These are phyloP conservation scores for Fragosphaeria purpurea DNA, from an alignment of 2,329 filamentous ascomycete species.

Conservation along the genomic window DNA sequence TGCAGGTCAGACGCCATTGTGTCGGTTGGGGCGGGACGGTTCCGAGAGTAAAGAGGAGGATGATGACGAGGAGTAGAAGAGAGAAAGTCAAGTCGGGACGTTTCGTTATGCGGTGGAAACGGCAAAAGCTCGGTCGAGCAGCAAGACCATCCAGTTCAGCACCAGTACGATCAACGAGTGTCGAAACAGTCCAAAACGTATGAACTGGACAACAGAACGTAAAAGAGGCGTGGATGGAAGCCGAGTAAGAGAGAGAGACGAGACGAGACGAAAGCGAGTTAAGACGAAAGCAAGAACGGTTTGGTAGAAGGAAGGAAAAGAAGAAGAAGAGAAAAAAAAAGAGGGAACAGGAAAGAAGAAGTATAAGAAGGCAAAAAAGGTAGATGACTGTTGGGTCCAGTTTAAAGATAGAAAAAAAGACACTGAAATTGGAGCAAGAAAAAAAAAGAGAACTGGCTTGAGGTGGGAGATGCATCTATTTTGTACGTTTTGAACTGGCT, in stretches of 20 bases:
- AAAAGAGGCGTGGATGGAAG: too few relatives aligned
- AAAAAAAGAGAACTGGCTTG: background rate
- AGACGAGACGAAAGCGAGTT: too few relatives aligned
- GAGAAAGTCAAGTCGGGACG: background rate
- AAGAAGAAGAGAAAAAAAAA: background rate
- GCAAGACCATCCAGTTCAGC: too few relatives aligned
- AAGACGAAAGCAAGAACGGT: background rate
- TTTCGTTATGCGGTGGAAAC: too few relatives aligned
- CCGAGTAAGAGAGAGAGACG: too few relatives aligned
- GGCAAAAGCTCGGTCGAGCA: too few relatives aligned
- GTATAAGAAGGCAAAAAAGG: background rate
- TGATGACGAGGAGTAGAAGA: background rate
- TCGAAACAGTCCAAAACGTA: too few relatives aligned
- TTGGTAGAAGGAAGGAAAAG: background rate
- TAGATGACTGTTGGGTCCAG: background rate
- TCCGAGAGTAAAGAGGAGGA: background rate
- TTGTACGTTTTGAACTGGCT: slow-evolving; percentile 12
- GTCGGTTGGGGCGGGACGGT: too few relatives aligned
- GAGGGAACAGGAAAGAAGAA: background rate
- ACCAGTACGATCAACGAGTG: too few relatives aligned
- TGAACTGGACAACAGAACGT: too few relatives aligned
- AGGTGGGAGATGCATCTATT: slow-evolving; percentile 13
- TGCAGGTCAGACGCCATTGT: slow-evolving; percentile 42
- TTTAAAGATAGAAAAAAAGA: background rate
- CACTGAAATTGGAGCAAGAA: background rate